These are phyloP conservation scores for Agapanthus africanus DNA, from an alignment of 106 monocot genomes.

Conservation along the genomic window DNA sequence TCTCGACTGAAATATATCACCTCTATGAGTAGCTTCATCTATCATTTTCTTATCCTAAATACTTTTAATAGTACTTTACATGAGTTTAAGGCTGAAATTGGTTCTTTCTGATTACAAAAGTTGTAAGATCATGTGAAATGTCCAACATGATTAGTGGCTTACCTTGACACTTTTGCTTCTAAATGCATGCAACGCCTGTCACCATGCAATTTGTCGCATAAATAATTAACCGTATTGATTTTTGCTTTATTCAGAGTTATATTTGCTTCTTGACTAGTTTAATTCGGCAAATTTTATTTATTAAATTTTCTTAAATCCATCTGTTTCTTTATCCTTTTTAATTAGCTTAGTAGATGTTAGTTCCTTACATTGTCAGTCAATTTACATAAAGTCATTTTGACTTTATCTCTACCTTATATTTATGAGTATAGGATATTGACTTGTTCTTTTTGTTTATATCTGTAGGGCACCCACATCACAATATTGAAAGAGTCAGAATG, in stretches of 20 bases:
- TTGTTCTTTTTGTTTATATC: not conserved
- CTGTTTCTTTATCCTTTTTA: no score
- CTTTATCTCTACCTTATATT: no score
- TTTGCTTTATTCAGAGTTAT: no score
- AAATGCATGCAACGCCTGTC: no score
- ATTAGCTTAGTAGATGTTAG: not conserved
- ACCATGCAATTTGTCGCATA: no score
- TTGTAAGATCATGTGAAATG: constrained; percentile 1
- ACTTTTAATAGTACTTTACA: not conserved
- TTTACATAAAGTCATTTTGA: not conserved
- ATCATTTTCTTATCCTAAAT: not conserved
- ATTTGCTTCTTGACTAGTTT: no score
- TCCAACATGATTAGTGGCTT: constrained; percentile 2
- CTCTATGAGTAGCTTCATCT: not conserved
- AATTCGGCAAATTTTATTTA: no score
- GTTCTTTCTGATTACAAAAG: not conserved
- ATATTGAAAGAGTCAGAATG: not conserved
- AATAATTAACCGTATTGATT: no score
- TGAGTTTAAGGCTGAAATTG: constrained; percentile 1
- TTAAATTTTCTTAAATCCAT: not conserved
- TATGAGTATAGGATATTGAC: constrained; percentile 6
- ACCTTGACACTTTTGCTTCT: not conserved
- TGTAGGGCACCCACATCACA: not conserved
- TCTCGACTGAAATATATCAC: not conserved
- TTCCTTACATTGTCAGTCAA: not conserved